Base-by-base conservation (phyloP, 805 yeast species). In the Saturnispora galanensis region DNA sequence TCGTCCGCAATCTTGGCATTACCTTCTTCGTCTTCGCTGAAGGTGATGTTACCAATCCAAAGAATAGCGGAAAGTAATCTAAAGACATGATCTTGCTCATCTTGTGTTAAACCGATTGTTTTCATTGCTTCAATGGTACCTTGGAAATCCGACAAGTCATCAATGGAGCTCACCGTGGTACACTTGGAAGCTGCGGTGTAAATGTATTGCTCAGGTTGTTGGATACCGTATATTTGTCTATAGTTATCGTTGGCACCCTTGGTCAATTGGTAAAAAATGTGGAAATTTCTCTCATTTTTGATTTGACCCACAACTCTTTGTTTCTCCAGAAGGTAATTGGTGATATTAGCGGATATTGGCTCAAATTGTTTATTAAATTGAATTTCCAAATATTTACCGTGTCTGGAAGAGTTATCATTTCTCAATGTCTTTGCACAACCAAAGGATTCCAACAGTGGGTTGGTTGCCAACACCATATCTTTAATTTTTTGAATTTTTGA, bases 221-320 rank as follows among this genome's bases (percentile, higher is more conserved):
- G 97, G 47, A 93, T 79, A 43, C 99, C 99, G 60, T 70, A 89
- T 31, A 66, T 69, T 53, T 84, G 87, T 59, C 95, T 81, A 59
- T 90, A 88, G 46, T 71, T 72, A 33, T 87, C 89, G 11, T 87
- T 77, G 2, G 96, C 95, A 50, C 86, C 85, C 61, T 90, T 93
- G 10, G 97, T 84, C 62, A 85, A 84, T 67, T 93, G 99, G 61
- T 93, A 93, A 61, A 93, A 93, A 46, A 93, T 93, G 62, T 93
- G 99, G 70, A 93, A 93, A 60, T 93, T 93, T 63, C 99, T 77
- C 69, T 93, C 99, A 54, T 84, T 80, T 51, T 77, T 71, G 52
- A 88, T 85, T 64, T 93, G 99, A 31, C 90, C 81, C n/a, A 93
- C 98, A 30, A 93, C 97, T 64, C 99, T 76, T 65, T 87, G 95